Percentiles rank a stretch among this genome's conserved stretches.
Conservation (phyloP, 2,329 filamentous ascomycete genomes). For the Penicillium sp. region DNA sequence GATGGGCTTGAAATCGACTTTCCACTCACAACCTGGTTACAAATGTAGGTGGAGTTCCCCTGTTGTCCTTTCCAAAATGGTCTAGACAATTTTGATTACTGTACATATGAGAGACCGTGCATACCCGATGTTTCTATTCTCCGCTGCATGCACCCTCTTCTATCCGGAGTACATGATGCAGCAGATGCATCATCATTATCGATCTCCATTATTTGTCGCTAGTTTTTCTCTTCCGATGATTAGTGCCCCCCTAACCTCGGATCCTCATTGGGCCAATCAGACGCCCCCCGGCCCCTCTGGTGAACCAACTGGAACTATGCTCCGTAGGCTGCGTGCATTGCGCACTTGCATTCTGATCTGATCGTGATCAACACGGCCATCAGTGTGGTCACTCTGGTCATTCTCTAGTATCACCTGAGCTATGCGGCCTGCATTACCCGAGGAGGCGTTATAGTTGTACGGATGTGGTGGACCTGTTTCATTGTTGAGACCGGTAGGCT, state of each 20-base stretch:
- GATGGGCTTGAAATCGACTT: neutral
- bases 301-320: slow-evolving; percentile 10
- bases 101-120: slow-evolving; percentile 10
- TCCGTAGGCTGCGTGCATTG: slow-evolving; percentile 16
- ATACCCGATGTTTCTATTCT: slow-evolving; percentile 20
- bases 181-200: slow-evolving; percentile 24
- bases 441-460: slow-evolving; percentile 7
- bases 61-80: neutral
- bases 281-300: neutral
- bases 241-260: neutral
- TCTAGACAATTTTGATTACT: neutral
- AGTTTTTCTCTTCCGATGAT: slow-evolving; percentile 18
- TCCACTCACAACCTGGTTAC: neutral
- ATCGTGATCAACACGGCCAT: slow-evolving; percentile 8
- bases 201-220: slow-evolving; percentile 7
- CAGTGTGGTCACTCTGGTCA: slow-evolving; percentile 3
- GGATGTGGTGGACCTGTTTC: slow-evolving; percentile 14
- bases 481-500: slow-evolving; percentile 7
- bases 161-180: slow-evolving; percentile 27
- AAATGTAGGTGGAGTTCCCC: neutral
- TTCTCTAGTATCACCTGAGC: slow-evolving; percentile 19
- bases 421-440: slow-evolving; percentile 11
- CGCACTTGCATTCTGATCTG: slow-evolving; percentile 1
- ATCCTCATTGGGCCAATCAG: slow-evolving; percentile 10
- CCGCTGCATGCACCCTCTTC: slow-evolving; percentile 15